Conservation (phyloP, 2,329 filamentous ascomycete species). For the Epichloe bromicola region DNA sequence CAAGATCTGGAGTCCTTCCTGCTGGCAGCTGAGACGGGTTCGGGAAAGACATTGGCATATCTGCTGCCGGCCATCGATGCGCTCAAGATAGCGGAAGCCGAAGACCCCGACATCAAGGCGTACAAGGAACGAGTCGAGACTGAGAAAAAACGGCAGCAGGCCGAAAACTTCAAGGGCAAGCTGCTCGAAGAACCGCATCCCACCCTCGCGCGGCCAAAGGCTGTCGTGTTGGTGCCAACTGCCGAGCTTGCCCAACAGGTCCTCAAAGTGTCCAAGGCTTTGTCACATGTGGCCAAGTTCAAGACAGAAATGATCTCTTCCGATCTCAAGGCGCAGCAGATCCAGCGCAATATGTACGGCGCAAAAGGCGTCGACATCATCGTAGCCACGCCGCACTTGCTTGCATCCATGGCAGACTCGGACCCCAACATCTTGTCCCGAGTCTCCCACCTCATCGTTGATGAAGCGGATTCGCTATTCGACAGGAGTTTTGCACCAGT, state of each 20-base stretch:
- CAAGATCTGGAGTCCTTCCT: constrained; percentile 46
- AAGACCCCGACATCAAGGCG: constrained; percentile 44
- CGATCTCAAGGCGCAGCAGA: constrained; percentile 60
- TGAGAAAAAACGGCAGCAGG: constrained; percentile 41
- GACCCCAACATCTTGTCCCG: constrained; percentile 90
- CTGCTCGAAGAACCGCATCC: constrained; percentile 57
- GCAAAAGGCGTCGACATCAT: constrained; percentile 73
- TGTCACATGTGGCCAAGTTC: constrained; percentile 80
- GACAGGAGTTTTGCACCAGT: constrained; percentile 83
- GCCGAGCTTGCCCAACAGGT: constrained; percentile 88
- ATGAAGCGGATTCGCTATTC: constrained; percentile 92
- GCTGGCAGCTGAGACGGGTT: constrained; percentile 89
- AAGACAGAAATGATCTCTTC: constrained; percentile 74
- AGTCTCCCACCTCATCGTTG: constrained; percentile 76
- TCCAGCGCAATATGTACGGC: constrained; percentile 73
- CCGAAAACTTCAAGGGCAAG: constrained; percentile 42
- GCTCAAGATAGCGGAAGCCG: constrained; percentile 61
- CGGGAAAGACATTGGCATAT: constrained; percentile 92
- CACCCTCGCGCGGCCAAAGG: constrained; percentile 65
- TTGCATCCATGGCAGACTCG: constrained; percentile 74
- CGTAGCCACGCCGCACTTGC: constrained; percentile 76
- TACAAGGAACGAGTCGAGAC: constrained; percentile 42
- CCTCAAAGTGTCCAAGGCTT: constrained; percentile 61
- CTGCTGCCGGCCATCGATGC: constrained; percentile 74
- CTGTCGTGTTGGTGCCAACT: constrained; percentile 80